phyloP scores from a whole-genome alignment of 768 basidiomycete species.

The Cyclocybe aegerita region DNA sequence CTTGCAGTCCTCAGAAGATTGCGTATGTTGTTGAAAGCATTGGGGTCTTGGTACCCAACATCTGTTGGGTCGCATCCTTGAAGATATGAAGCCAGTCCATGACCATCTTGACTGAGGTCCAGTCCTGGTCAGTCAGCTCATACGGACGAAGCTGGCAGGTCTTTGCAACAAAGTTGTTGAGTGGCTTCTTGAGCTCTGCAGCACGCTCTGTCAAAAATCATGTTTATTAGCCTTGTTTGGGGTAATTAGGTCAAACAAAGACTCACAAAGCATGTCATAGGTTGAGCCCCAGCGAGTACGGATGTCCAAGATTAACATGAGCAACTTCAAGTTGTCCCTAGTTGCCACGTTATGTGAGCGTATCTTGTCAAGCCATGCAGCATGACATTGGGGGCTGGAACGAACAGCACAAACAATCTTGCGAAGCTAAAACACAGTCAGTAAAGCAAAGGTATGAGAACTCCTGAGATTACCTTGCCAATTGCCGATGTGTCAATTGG shows the following conservation, averaged over 20 bases:
- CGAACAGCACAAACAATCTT: slow-evolving; percentile 22
- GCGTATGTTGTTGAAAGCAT: slow-evolving; percentile 33
- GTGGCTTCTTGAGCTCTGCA: slow-evolving; percentile 12
- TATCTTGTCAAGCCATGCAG: slow-evolving; percentile 19
- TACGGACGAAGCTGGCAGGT: slow-evolving; percentile 14
- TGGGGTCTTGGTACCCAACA: slow-evolving; percentile 30
- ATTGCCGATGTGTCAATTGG: slow-evolving; percentile 9
- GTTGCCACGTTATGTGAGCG: neutral
- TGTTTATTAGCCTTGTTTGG: neutral
- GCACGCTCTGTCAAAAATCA: slow-evolving; percentile 28
- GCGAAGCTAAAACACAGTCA: slow-evolving; percentile 18
- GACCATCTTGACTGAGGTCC: slow-evolving; percentile 19
- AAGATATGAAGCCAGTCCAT: slow-evolving; percentile 25
- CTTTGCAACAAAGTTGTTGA: slow-evolving; percentile 18
- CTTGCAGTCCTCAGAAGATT: slow-evolving; percentile 31
- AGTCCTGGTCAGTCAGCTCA: slow-evolving; percentile 22
- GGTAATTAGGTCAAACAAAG: neutral
- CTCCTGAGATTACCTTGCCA: slow-evolving; percentile 12
- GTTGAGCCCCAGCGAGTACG: slow-evolving; percentile 31
- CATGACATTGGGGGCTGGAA: slow-evolving; percentile 20
- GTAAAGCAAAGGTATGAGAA: neutral
- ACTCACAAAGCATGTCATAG: slow-evolving; percentile 29
- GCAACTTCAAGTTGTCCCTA: neutral
- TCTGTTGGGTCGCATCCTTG: slow-evolving; percentile 29
- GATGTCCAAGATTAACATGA: slow-evolving; percentile 32